Evolutionary conservation across 2,329 filamentous ascomycete species (phyloP).

Genomic region (Fusarium dlaminii): DNA sequence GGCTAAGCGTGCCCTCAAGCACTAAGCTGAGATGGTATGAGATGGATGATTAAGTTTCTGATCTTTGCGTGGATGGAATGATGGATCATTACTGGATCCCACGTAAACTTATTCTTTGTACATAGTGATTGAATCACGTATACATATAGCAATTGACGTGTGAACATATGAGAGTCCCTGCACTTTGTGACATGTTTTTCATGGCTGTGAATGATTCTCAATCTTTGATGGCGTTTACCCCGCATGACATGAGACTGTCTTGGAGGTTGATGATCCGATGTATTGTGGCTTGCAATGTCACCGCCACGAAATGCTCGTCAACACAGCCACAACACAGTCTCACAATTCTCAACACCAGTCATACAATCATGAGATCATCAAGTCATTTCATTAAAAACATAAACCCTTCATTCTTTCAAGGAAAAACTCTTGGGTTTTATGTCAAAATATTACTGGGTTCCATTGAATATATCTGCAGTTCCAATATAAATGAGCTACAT

Average conservation of each 20-base stretch:
- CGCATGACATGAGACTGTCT: background rate
- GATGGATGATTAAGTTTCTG: slow-evolving; percentile 2
- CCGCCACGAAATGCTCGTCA: background rate
- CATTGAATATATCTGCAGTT: accelerated
- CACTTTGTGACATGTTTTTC: background rate
- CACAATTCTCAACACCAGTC: background rate
- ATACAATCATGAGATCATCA: background rate
- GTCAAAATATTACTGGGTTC: accelerated
- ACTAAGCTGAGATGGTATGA: background rate
- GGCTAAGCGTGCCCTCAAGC: slow-evolving; percentile 10
- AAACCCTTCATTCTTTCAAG: accelerated
- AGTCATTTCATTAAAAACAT: background rate
- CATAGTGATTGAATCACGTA: slow-evolving; percentile 34
- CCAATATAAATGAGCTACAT: no score
- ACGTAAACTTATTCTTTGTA: slow-evolving; percentile 39
- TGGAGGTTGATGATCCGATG: background rate
- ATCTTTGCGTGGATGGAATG: slow-evolving; percentile 20
- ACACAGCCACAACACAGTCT: background rate
- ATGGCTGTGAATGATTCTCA: background rate
- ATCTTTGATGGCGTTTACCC: background rate
- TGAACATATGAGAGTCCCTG: background rate
- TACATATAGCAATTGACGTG: background rate
- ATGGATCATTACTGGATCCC: slow-evolving; percentile 14
- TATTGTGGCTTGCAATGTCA: background rate
- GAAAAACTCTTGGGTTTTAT: accelerated